These are phyloP conservation scores for Davidsoniella australis DNA, from an alignment of 2,329 filamentous ascomycete species.

Conservation along the genomic window DNA sequence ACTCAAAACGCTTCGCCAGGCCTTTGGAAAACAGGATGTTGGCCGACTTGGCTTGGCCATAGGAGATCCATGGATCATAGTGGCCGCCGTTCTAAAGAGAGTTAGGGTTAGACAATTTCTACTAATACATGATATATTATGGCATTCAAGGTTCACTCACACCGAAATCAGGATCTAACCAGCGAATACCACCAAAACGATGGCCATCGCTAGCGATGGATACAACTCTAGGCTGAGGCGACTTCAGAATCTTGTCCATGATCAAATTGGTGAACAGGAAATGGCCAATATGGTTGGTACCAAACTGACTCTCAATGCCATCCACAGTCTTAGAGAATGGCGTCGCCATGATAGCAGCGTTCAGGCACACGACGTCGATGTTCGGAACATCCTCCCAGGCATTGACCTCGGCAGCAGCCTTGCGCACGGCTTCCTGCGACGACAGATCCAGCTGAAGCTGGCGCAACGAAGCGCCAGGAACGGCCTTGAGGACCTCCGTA, in stretches of 20 bases:
- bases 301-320: conserved; percentile 28
- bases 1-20: conserved; percentile 11
- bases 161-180: conserved; percentile 18
- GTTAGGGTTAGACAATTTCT: neutral
- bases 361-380: conserved; percentile 23
- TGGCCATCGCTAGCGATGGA: conserved; percentile 24
- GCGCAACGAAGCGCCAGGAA: neutral
- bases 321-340: conserved; percentile 21
- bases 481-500: conserved; percentile 11
- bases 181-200: conserved; percentile 19
- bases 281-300: conserved; percentile 28
- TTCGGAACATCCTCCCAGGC: conserved; percentile 14
- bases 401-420: conserved; percentile 21
- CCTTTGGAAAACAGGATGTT: conserved; percentile 17
- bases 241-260: neutral
- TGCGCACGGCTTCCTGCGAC: conserved; percentile 21
- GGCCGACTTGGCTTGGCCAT: conserved; percentile 19
- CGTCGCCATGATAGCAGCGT: conserved; percentile 26
- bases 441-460: conserved; percentile 21
- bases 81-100: neutral
- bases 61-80: conserved; percentile 15
- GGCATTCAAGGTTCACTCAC: neutral
- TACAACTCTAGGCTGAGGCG: conserved; percentile 20
- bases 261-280: conserved; percentile 30
- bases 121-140: neutral